phyloP scores from a whole-genome alignment of 371 early-diverging fungal genomes.

The Mitosporidium daphniae region DNA sequence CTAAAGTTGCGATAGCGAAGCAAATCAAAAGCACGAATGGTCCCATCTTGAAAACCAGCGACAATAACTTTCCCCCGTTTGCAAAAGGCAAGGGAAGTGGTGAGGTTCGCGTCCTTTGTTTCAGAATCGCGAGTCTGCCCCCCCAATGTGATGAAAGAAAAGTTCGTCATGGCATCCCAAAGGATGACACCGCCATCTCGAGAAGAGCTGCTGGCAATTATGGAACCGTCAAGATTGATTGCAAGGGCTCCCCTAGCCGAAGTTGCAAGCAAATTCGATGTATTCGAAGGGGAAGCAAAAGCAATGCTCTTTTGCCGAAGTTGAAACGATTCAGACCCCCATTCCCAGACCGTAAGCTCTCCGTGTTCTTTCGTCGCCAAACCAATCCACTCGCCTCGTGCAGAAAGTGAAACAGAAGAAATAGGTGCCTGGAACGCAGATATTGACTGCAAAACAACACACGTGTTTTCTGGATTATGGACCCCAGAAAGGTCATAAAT shows the following conservation, averaged over 20 bases:
- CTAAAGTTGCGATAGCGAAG: slow-evolving; percentile 80
- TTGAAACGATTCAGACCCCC: slow-evolving; percentile 86
- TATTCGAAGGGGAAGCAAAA: no score
- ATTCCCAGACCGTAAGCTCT: slow-evolving; percentile 90
- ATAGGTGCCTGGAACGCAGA: neutral
- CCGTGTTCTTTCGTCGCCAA: slow-evolving; percentile 57
- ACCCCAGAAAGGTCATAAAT: slow-evolving; percentile 74
- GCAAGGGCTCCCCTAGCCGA: no score
- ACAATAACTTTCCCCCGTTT: slow-evolving; percentile 26
- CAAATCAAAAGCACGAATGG: slow-evolving; percentile 76
- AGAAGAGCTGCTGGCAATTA: no score
- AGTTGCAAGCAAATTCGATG: no score
- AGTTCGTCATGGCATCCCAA: no score
- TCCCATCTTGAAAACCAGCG: slow-evolving; percentile 71
- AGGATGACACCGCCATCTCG: no score
- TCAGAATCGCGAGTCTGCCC: no score
- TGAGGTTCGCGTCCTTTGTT: no score
- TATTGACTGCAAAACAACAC: slow-evolving; percentile 27
- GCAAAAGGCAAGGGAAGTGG: no score
- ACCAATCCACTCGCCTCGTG: slow-evolving; percentile 78
- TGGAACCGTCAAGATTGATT: no score
- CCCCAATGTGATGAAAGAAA: no score
- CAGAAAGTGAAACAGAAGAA: slow-evolving; percentile 29
- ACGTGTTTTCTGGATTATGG: slow-evolving; percentile 39
- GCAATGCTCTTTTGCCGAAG: no score